Base-by-base conservation (phyloP, 768 basidiomycete species). In the Russula virescens region DNA sequence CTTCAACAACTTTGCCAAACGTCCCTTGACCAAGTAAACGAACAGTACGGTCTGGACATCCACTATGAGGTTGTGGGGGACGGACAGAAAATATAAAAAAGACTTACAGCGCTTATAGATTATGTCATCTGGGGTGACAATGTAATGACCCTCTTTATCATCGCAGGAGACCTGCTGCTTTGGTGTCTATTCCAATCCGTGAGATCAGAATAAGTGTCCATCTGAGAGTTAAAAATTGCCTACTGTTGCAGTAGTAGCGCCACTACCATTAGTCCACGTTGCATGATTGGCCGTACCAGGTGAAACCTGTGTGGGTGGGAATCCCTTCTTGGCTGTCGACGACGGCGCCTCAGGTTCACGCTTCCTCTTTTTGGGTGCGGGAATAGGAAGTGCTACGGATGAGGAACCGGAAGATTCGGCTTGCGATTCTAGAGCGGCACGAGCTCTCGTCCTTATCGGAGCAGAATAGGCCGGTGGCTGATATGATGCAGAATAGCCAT, bases 91-190 rank as follows among this genome's bases (percentile, higher is more conserved):
- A 14, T 38, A 38, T 2, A 23, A 52, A 26, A n/a, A 28, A 58
- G 25, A 26, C 79, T 87, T 75, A 92, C 95, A 96, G 69, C 91
- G 88, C 68, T 82, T 80, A 71, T 86, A 82, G 64, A 99, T 91
- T 70, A 93, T 81, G 76, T 94, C 95, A 75, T 93, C 91, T 55
- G 89, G 85, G 63, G 87, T 85, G 72, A 98, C 91, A 71, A 98
- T 95, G 75, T 95, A 99, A 78, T 99, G 97, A 16, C 97, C 97
- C 72, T 99, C 97, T 76, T 96, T 91, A 79, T 99, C 97, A 73
- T 97, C 94, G 77, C 93, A 97, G 59, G 90, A 77, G 54, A 84
- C 79, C 64, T 83, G 76, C 19, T 78, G 83, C 71, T 87, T 90
- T 67, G 86, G 81, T 66, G 83, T 78, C 85, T 87, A 74, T 64